These are phyloP conservation scores for Ascobolus immersus DNA, from an alignment of 495 filamentous ascomycete genomes.

Conservation along the genomic window DNA sequence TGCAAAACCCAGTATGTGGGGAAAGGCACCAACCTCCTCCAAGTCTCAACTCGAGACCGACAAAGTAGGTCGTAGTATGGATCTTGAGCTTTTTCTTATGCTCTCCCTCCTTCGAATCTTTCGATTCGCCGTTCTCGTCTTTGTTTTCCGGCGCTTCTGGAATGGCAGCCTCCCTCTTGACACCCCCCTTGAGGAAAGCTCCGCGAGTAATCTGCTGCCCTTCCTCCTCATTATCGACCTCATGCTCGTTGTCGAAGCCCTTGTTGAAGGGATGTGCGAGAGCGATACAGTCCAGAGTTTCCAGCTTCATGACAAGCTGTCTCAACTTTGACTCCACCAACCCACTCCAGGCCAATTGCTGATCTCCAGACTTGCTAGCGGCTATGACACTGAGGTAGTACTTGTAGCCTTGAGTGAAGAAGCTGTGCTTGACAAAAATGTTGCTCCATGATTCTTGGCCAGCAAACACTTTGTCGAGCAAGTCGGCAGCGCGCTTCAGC, in stretches of 20 bases:
- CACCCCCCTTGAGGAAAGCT: conserved; percentile 16
- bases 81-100: conserved; percentile 21
- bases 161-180: conserved; percentile 26
- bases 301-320: conserved; percentile 53
- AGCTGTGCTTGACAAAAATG: conserved; percentile 63
- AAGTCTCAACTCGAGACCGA: conserved; percentile 49
- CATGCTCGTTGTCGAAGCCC: conserved; percentile 58
- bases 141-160: conserved; percentile 19
- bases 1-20: conserved; percentile 5
- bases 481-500: conserved; percentile 45
- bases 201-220: conserved; percentile 35
- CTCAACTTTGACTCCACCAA: conserved; percentile 82
- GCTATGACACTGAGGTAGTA: conserved; percentile 80
- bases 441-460: conserved; percentile 61
- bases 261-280: conserved; percentile 84
- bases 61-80: conserved; percentile 70
- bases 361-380: conserved; percentile 63
- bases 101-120: conserved; percentile 18
- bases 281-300: conserved; percentile 44
- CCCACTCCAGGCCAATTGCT: conserved; percentile 66
- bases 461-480: conserved; percentile 55
- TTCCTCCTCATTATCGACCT: conserved; percentile 44
- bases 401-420: conserved; percentile 78
- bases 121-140: conserved; percentile 18
- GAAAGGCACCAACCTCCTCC: conserved; percentile 28